Conservation (phyloP, 441 rosid genomes). For the Kokia cookei region DNA sequence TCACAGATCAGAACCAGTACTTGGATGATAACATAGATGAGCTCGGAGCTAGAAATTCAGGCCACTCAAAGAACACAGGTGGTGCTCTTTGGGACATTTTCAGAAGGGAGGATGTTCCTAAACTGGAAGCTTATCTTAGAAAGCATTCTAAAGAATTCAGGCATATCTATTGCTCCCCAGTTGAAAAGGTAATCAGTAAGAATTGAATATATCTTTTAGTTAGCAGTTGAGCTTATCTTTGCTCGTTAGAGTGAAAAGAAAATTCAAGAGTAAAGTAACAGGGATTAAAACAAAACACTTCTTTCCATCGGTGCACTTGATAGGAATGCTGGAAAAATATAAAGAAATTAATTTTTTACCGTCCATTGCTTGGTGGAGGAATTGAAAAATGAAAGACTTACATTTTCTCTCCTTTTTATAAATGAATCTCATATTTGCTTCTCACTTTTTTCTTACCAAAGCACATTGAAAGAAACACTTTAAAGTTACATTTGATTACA, state of each 20-base stretch:
- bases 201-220: neutral
- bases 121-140: conserved; percentile 62
- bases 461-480: neutral
- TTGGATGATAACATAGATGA: conserved; percentile 14
- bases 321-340: no score
- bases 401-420: no score
- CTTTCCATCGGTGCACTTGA: no score
- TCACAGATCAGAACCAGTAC: neutral
- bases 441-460: no score
- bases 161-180: conserved; percentile 66
- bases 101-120: conserved; percentile 80
- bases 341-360: no score
- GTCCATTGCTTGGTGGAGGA: no score
- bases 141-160: conserved; percentile 69
- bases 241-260: no score
- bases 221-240: neutral
- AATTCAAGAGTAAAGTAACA: no score
- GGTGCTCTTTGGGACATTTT: conserved; percentile 95
- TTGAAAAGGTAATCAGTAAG: conserved; percentile 38
- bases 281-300: no score
- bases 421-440: no score
- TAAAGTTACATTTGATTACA: neutral
- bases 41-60: neutral
- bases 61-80: conserved; percentile 14
- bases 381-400: no score